phyloP scores from a whole-genome alignment of 805 yeast genomes.

The Scheffersomyces coipomensis region DNA sequence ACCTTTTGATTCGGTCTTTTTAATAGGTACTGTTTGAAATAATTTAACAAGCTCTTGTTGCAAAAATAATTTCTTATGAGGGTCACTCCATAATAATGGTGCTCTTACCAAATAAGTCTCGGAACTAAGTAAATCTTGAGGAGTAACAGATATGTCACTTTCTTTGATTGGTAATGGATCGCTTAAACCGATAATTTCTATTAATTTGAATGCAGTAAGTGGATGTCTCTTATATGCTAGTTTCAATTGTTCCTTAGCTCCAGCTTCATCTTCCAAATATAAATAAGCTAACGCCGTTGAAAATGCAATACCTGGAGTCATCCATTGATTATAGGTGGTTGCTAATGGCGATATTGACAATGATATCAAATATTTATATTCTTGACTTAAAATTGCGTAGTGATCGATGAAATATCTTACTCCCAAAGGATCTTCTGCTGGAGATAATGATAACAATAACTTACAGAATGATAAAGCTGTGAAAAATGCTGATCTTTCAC shows the following conservation, averaged over 20 bases:
- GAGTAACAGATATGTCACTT: slow-evolving; percentile 17
- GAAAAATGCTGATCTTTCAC: slow-evolving; percentile 71
- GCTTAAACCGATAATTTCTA: slow-evolving; percentile 45
- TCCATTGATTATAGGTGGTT: slow-evolving; percentile 62
- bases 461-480: slow-evolving; percentile 81
- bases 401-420: slow-evolving; percentile 80
- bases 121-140: slow-evolving; percentile 40
- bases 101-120: slow-evolving; percentile 64
- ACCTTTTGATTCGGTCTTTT: slow-evolving; percentile 1
- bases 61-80: slow-evolving; percentile 46
- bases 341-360: slow-evolving; percentile 56
- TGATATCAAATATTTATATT: slow-evolving; percentile 59
- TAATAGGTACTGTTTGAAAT: slow-evolving; percentile 10
- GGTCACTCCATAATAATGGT: slow-evolving; percentile 51
- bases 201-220: slow-evolving; percentile 49
- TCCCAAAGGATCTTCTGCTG: slow-evolving; percentile 82
- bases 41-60: slow-evolving; percentile 35
- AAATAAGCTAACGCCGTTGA: slow-evolving; percentile 65
- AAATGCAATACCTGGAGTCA: slow-evolving; percentile 68
- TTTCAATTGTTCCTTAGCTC: slow-evolving; percentile 49
- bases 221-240: slow-evolving; percentile 59
- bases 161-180: slow-evolving; percentile 17
- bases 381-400: slow-evolving; percentile 66
- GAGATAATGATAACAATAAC: slow-evolving; percentile 64
- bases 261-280: slow-evolving; percentile 33